Evolutionary conservation across 192 early-diverging fungal species (phyloP).

Genomic region (Coemansia sp.): DNA sequence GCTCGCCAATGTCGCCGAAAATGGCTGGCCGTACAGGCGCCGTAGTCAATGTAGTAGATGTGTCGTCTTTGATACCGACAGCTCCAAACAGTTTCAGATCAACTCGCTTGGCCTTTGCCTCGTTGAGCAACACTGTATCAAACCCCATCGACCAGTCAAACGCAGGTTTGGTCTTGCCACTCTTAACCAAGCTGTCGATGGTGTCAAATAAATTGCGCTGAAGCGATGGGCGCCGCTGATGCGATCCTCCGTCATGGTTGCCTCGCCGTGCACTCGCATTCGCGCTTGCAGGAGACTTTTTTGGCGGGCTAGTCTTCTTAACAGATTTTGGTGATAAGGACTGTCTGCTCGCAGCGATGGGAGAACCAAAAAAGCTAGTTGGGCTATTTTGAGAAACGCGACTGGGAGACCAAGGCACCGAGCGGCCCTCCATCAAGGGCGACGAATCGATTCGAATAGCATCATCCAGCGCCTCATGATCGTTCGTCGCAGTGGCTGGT

Average conservation of each 20-base stretch:
- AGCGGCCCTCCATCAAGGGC: slow-evolving; percentile 13
- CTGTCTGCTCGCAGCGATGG: not conserved
- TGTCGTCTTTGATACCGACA: not conserved
- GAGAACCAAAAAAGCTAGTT: not conserved
- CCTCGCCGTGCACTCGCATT: not conserved
- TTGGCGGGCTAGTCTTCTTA: not conserved
- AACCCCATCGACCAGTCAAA: slow-evolving; percentile 43
- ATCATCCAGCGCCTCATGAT: not conserved
- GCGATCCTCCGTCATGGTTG: not conserved
- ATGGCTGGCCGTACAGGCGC: slow-evolving; percentile 8
- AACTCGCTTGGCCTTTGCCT: slow-evolving; percentile 25
- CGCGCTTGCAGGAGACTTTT: not conserved
- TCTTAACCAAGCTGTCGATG: slow-evolving; percentile 38
- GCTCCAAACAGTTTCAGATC: slow-evolving; percentile 25
- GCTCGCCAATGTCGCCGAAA: slow-evolving; percentile 48
- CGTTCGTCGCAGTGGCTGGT: not conserved
- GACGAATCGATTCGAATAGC: slow-evolving; percentile 22
- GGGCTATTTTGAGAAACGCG: not conserved
- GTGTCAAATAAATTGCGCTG: slow-evolving; percentile 37
- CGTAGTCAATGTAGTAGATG: no score
- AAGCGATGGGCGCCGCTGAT: slow-evolving; percentile 20
- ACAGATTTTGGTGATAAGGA: not conserved
- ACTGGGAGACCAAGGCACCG: not conserved
- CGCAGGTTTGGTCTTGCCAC: slow-evolving; percentile 34
- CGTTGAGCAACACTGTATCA: slow-evolving; percentile 21